These are phyloP conservation scores for Pezicula radicicola DNA, from an alignment of 2,329 filamentous ascomycete species.

Conservation along the genomic window DNA sequence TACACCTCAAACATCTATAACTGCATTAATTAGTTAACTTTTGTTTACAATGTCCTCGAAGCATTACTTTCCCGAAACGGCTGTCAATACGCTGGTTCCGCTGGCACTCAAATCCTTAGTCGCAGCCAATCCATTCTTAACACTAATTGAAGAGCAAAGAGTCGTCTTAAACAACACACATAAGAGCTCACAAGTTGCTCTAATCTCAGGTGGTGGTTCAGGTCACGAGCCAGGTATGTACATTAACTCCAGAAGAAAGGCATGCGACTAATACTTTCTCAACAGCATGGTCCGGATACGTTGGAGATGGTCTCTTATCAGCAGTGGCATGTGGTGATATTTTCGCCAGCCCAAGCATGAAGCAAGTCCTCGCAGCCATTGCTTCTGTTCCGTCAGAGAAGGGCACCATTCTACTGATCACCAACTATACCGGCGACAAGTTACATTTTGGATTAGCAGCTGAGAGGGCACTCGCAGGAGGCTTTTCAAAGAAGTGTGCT, in stretches of 20 bases:
- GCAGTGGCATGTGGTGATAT: constrained; percentile 60
- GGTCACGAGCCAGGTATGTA: constrained; percentile 29
- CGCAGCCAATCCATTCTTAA: constrained; percentile 38
- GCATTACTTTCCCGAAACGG: constrained; percentile 49
- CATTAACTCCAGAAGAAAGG: not conserved
- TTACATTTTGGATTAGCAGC: constrained; percentile 40
- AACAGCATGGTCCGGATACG: constrained; percentile 58
- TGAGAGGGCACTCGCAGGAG: constrained; percentile 34
- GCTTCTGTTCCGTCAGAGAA: constrained; percentile 49
- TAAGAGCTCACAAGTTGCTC: constrained; percentile 12
- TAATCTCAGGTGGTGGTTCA: constrained; percentile 26
- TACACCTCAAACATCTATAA: not conserved
- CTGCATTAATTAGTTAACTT: too few relatives aligned
- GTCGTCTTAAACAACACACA: constrained; percentile 45
- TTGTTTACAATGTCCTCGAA: constrained; percentile 43
- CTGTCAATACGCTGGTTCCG: constrained; percentile 42
- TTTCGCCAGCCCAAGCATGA: constrained; percentile 61
- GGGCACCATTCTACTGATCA: constrained; percentile 59
- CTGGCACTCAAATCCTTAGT: constrained; percentile 44
- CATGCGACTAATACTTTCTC: not conserved
- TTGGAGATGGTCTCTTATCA: constrained; percentile 58
- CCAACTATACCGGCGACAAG: constrained; percentile 49
- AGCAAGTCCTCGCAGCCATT: constrained; percentile 59
- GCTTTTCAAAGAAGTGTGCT: constrained; percentile 40
- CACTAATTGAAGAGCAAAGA: constrained; percentile 41